Percentiles rank a stretch among this genome's conserved stretches.
Conservation (phyloP, 768 basidiomycete genomes). For the Boletus rubescentipes region DNA sequence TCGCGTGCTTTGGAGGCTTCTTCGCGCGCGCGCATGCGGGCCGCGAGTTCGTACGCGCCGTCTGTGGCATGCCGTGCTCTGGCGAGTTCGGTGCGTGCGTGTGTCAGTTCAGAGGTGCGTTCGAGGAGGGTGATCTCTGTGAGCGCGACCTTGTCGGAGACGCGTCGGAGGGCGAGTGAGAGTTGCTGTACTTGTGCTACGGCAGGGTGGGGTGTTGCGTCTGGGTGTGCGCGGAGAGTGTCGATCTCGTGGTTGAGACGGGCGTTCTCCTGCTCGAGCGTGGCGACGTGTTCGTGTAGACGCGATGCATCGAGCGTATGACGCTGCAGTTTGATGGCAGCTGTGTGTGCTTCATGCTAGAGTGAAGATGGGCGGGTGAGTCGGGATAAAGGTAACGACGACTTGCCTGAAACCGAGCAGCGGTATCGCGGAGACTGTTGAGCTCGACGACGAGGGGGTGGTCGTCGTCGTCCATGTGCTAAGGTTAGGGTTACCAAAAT, state of each 20-base stretch:
- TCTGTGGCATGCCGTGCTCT: constrained; percentile 45
- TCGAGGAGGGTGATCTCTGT: constrained; percentile 56
- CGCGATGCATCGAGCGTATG: constrained; percentile 52
- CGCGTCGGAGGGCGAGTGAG: constrained; percentile 63
- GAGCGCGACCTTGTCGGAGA: constrained; percentile 64
- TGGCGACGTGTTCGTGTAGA: constrained; percentile 16
- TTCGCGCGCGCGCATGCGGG: constrained; percentile 51
- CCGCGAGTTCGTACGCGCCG: constrained; percentile 55
- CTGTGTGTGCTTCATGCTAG: constrained; percentile 68
- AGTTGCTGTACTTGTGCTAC: constrained; percentile 49
- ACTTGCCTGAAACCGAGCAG: constrained; percentile 51
- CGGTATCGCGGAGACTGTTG: constrained; percentile 43
- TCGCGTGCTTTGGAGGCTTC: constrained; percentile 53
- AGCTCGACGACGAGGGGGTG: constrained; percentile 50
- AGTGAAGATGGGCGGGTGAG: neutral
- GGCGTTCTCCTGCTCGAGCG: constrained; percentile 59
- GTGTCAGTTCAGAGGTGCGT: constrained; percentile 48
- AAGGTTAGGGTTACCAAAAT: constrained; percentile 26
- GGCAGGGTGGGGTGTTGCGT: constrained; percentile 39
- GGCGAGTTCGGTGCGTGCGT: constrained; percentile 42
- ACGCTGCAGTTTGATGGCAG: constrained; percentile 66
- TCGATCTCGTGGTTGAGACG: constrained; percentile 54
- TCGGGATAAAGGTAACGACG: accelerated
- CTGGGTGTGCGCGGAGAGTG: constrained; percentile 53
- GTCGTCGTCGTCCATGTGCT: constrained; percentile 26